Evolutionary conservation across 768 basidiomycete species (phyloP), one percentile per base, ranked within the genome.

Genomic region (Phylloporus rhodoxanthus): DNA sequence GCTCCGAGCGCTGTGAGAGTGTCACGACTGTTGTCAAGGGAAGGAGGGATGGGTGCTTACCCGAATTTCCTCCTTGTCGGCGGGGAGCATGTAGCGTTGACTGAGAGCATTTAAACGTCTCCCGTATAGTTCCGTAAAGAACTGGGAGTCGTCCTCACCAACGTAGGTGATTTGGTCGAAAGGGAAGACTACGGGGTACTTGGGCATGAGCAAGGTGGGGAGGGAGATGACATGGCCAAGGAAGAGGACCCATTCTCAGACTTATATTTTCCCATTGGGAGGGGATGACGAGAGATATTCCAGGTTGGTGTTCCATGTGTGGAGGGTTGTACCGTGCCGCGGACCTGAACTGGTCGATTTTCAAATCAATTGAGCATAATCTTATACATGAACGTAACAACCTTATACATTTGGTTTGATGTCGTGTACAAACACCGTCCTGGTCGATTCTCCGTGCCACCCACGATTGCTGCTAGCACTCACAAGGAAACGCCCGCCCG

Each of bases 391-490:
- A 50, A 37, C 42, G 65, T 67, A 67, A 69, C 40, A 58, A 68
- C 57, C 46, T 68, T 61, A 69, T 63, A 53, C 50, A 57, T 60
- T 66, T 56, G 63, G 46, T 47, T 83, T 90, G 65, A 96, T 82
- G 62, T 94, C 91, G 67, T 95, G 91, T 34, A 96, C 83, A 64
- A 95, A 84, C 10, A 96, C 85, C 13, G 91, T 93, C 56, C 80
- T 78, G 8, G 93, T 94, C 29, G 87, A 87, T 55, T 93, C 91
- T 26, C 92, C 93, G 59, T 87, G 84, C 90, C 91, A 94, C 50
- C 92, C 94, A 51, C 94, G 80, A 65, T 92, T 92, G 43, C 94
- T 93, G 57, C 91, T 93, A 14, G 91, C 88, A 61, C 88, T 93
- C 53, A 95, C 81, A 60, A 97, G 73, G 68, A 93, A 96, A 47